phyloP scores from a whole-genome alignment of 2,329 filamentous ascomycete genomes.

The Colletotrichum cuscutae region DNA sequence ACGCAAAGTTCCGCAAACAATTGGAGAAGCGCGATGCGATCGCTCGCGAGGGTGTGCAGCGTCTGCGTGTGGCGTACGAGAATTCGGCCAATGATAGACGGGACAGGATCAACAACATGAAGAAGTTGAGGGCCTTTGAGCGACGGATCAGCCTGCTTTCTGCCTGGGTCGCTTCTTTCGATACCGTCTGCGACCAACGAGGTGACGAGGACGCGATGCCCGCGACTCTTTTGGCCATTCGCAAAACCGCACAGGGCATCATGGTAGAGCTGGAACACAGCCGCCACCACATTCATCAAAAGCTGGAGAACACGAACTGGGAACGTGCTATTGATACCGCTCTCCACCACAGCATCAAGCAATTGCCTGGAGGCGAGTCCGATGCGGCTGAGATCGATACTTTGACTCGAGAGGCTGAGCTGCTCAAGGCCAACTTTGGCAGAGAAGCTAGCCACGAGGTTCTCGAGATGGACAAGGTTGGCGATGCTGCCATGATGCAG shows the following conservation, averaged over 20 bases:
- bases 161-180: slow-evolving; percentile 93
- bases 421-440: slow-evolving; percentile 85
- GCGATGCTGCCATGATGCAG: slow-evolving; percentile 82
- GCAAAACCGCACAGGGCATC: slow-evolving; percentile 89
- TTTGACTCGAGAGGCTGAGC: slow-evolving; percentile 83
- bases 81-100: slow-evolving; percentile 80
- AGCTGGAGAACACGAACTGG: slow-evolving; percentile 84
- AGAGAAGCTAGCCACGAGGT: slow-evolving; percentile 82
- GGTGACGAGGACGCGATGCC: slow-evolving; percentile 77
- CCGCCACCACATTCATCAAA: slow-evolving; percentile 89
- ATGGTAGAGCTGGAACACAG: slow-evolving; percentile 90
- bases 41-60: slow-evolving; percentile 79
- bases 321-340: slow-evolving; percentile 89
- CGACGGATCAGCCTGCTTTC: slow-evolving; percentile 87
- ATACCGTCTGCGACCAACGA: slow-evolving; percentile 78
- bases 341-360: slow-evolving; percentile 83
- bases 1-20: slow-evolving; percentile 91
- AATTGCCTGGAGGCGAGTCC: slow-evolving; percentile 76
- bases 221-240: slow-evolving; percentile 76
- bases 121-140: slow-evolving; percentile 84
- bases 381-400: slow-evolving; percentile 76
- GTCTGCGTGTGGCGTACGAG: slow-evolving; percentile 86
- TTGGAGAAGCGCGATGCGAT: slow-evolving; percentile 83
- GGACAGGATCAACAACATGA: slow-evolving; percentile 83
- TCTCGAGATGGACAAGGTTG: slow-evolving; percentile 84